Evolutionary conservation across 768 basidiomycete species (phyloP), one percentile per base, ranked within the genome.

Genomic region (Nidularia sp.): DNA sequence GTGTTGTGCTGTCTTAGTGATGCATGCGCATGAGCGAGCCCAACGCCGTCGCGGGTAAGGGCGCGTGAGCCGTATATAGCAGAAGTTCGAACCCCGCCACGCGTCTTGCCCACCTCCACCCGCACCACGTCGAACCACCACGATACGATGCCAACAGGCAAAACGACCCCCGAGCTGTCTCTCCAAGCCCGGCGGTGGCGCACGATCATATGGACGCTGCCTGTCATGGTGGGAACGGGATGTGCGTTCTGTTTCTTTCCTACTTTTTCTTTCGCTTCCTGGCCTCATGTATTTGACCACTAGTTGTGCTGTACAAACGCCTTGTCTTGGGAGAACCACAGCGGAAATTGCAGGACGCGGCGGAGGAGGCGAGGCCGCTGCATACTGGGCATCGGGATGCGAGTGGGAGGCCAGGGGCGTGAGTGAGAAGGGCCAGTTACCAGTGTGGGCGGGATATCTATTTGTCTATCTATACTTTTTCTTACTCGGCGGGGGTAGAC

Each of bases 241-340:
- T 77, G 87, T 89, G 51, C 54, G 82, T 44, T 49, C 43, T 46
- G 25, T 25, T 25, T 25, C 25, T 25, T 3, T 25, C 25, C 25
- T 25, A 25, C 25, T 25, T 25, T 25, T 25, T 25, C 3, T 25
- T 25, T 25, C 3, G 25, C 25, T 25, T 25, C 25, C 25, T 25
- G 25, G 25, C 3, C 25, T 25, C 25, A 25, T 25, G 25, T 25
- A 25, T 25, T 3, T 3, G 25, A 10, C 39, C 39, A 10, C 35
- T 57, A 88, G 88, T 79, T 45, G 79, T 88, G 46, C 65, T 88
- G 54, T 89, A 86, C 62, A 82, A 81, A 62, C 81, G 88, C 3
- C 68, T 85, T 2, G 74, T 80, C 18, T 69, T 81, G 18, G 66
- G 63, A 29, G 69, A 74, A 58, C 63, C 69, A 12, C 73, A 72